A percentile compares a stretch with the other conserved stretches of the same genome.
phyloP scores from a whole-genome alignment of 306 rosid species.

The Cucumis hystrix region DNA sequence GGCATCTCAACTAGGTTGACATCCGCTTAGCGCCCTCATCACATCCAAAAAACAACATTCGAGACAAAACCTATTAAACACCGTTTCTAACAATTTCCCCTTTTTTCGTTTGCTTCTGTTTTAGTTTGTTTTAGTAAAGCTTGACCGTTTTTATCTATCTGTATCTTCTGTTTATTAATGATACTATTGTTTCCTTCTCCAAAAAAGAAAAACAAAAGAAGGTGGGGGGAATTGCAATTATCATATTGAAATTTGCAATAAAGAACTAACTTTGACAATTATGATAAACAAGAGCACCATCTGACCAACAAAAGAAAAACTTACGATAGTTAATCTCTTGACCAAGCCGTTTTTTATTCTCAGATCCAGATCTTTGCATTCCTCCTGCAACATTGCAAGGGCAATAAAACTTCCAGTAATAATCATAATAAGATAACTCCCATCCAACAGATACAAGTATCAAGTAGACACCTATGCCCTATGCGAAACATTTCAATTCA shows the following conservation, averaged over 20 bases:
- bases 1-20: neutral
- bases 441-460: neutral
- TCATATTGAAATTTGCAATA: neutral
- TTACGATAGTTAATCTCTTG: slow-evolving; percentile 49
- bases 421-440: slow-evolving; percentile 6
- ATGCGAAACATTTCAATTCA: neutral
- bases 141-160: too few species aligned
- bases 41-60: too few species aligned
- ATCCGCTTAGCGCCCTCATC: neutral
- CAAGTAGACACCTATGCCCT: neutral
- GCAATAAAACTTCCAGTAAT: slow-evolving; percentile 6
- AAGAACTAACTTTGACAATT: neutral
- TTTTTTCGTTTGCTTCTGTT: too few species aligned
- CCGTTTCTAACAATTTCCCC: too few species aligned
- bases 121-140: too few species aligned
- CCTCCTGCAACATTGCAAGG: slow-evolving; percentile 42
- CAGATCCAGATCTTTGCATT: slow-evolving; percentile 56
- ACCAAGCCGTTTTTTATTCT: slow-evolving; percentile 59
- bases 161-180: neutral
- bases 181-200: neutral
- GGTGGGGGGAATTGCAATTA: neutral
- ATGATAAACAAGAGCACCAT: neutral
- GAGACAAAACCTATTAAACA: too few species aligned
- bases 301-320: slow-evolving; percentile 8
- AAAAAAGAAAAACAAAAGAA: neutral